A percentile compares a stretch with the other conserved stretches of the same genome.
These are phyloP conservation scores for Tinospora cordifolia DNA, from an alignment of 164 flowering plant species.

Conservation along the genomic window DNA sequence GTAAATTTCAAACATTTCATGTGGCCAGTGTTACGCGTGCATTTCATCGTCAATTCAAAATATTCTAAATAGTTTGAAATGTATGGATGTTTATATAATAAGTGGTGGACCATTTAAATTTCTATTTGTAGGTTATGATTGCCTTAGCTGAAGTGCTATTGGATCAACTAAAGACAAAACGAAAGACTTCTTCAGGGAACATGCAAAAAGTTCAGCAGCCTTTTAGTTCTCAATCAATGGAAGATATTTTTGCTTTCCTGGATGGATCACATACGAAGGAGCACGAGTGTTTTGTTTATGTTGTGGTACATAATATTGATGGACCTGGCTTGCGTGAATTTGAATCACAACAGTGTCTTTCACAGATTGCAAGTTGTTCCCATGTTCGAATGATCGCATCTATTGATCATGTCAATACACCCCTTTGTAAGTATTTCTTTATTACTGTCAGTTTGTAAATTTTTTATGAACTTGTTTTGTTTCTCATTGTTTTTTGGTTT, in stretches of 20 bases:
- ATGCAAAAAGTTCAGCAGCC: conserved; percentile 48
- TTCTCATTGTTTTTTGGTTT: not conserved
- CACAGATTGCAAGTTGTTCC: conserved; percentile 73
- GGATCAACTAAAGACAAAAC: conserved; percentile 53
- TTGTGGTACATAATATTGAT: conserved; percentile 81
- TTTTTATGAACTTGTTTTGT: not conserved
- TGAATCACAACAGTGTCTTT: conserved; percentile 79
- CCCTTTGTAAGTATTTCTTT: conserved; percentile 55
- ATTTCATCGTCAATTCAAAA: no score
- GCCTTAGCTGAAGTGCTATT: conserved; percentile 67
- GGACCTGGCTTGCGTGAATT: conserved; percentile 86
- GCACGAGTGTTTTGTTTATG: conserved; percentile 49
- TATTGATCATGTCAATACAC: conserved; percentile 86
- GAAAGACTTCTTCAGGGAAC: conserved; percentile 25
- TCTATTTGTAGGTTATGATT: conserved; percentile 44
- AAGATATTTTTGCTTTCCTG: conserved; percentile 67
- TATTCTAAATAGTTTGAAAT: not conserved
- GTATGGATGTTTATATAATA: not conserved
- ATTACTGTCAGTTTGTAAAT: not conserved
- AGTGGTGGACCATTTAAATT: not conserved
- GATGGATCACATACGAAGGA: conserved; percentile 45
- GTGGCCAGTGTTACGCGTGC: no score
- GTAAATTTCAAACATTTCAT: no score
- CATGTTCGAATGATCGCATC: conserved; percentile 79
- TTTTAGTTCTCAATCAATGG: conserved; percentile 61